phyloP scores from a whole-genome alignment of 2,329 filamentous ascomycete genomes.

The Leptographium flavum region DNA sequence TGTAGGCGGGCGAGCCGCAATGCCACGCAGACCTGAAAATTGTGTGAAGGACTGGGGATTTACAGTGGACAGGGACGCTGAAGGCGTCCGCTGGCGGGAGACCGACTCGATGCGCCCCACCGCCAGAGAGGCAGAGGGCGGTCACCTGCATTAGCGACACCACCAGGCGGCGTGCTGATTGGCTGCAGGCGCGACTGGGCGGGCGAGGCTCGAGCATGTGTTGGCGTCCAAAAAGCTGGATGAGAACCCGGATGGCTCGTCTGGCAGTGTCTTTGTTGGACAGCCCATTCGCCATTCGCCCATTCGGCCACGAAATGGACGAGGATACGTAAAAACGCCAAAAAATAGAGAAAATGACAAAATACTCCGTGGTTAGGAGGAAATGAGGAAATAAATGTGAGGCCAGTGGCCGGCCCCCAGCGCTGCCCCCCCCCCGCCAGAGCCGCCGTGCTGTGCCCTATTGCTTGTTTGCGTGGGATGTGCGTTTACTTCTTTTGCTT shows the following conservation, averaged over 20 bases:
- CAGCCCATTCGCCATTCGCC: neutral
- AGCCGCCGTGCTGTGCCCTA: too few species aligned
- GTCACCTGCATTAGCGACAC: neutral
- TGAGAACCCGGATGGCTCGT: slow-evolving; percentile 1
- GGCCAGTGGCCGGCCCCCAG: too few species aligned
- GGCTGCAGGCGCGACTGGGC: neutral
- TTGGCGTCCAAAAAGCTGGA: neutral
- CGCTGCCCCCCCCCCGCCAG: too few species aligned
- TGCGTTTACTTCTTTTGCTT: too few species aligned
- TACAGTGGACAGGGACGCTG: neutral
- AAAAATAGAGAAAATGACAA: neutral
- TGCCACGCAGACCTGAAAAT: neutral
- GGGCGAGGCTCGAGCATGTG: slow-evolving; percentile 1
- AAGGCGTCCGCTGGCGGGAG: neutral
- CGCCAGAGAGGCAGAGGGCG: neutral
- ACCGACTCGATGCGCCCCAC: neutral
- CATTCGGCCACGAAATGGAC: neutral
- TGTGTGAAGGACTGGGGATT: neutral
- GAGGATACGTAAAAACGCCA: neutral
- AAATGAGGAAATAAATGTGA: too few species aligned
- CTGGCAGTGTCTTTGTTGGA: too few species aligned
- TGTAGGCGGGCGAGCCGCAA: too few species aligned
- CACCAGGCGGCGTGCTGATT: neutral
- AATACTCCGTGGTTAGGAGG: too few species aligned
- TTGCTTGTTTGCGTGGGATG: too few species aligned